phyloP scores from a whole-genome alignment of 352 stramenopile genomes.

The Phytopythium chamaehyphon region DNA sequence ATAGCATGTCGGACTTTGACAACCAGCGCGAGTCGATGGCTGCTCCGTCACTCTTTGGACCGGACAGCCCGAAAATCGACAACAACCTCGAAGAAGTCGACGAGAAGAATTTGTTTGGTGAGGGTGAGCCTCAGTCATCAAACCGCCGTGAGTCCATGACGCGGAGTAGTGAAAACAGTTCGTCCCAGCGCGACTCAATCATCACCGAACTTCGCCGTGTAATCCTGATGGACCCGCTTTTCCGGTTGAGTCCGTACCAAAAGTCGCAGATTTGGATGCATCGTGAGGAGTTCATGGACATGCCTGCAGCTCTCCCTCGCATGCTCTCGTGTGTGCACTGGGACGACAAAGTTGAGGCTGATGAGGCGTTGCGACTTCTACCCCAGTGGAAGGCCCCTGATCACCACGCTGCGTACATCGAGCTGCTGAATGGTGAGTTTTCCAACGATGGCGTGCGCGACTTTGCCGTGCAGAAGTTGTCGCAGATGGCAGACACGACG shows the following conservation, averaged over 20 bases:
- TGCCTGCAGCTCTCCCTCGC: constrained; percentile 64
- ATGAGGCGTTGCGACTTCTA: constrained; percentile 68
- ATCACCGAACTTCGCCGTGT: constrained; percentile 71
- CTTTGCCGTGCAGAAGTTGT: constrained; percentile 78
- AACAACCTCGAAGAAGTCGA: constrained; percentile 52
- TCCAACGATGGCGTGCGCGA: constrained; percentile 62
- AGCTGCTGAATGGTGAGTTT: constrained; percentile 80
- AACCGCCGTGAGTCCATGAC: constrained; percentile 52
- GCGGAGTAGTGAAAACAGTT: constrained; percentile 53
- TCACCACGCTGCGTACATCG: constrained; percentile 78
- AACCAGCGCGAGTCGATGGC: constrained; percentile 13
- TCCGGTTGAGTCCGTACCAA: constrained; percentile 76
- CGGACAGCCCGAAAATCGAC: constrained; percentile 28
- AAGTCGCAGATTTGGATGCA: constrained; percentile 81
- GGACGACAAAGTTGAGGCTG: constrained; percentile 62
- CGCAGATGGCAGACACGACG: constrained; percentile 79
- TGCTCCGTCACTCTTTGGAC: constrained; percentile 7
- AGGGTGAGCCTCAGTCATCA: constrained; percentile 15
- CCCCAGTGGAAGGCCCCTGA: constrained; percentile 64
- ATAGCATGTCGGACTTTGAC: constrained; percentile 18
- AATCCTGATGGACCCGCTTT: constrained; percentile 78
- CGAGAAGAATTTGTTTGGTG: constrained; percentile 35
- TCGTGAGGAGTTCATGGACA: constrained; percentile 76
- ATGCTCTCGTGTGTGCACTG: constrained; percentile 81
- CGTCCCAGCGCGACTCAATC: constrained; percentile 39